Percentiles rank a stretch among this genome's conserved stretches.
phyloP scores from a whole-genome alignment of 768 basidiomycete species.

The Tylopilus sp. region DNA sequence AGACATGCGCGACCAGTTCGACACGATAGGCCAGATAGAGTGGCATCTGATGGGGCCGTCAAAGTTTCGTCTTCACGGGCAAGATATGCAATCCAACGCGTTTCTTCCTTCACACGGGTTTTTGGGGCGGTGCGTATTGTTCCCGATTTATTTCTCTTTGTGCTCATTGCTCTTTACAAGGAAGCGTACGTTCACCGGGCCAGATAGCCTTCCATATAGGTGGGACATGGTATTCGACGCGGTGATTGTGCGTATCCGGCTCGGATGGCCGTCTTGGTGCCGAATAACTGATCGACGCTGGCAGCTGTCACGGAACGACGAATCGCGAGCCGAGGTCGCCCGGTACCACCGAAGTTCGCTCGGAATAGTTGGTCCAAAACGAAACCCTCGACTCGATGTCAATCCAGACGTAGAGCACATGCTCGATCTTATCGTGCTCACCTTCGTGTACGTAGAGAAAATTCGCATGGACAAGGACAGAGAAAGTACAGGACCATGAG shows the following conservation, averaged over 20 bases:
- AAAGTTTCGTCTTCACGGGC: constrained; percentile 27
- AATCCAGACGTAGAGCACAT: constrained; percentile 20
- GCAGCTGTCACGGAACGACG: constrained; percentile 22
- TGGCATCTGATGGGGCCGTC: constrained; percentile 32
- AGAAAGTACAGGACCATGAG: background rate
- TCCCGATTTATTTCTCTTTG: background rate
- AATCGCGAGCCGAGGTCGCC: constrained; percentile 12
- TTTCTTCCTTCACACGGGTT: constrained; percentile 27
- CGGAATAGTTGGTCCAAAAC: constrained; percentile 19
- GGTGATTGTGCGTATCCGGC: constrained; percentile 15
- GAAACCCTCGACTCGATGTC: constrained; percentile 19
- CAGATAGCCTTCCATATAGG: constrained; percentile 32
- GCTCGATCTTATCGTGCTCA: constrained; percentile 27
- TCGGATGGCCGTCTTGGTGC: background rate
- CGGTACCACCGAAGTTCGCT: constrained; percentile 18
- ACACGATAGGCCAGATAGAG: constrained; percentile 31
- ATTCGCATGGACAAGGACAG: constrained; percentile 25
- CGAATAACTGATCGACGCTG: background rate
- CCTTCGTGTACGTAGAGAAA: constrained; percentile 34
- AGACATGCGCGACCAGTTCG: constrained; percentile 24
- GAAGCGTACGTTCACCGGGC: constrained; percentile 32
- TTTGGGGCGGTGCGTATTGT: constrained; percentile 14
- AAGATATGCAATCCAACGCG: constrained; percentile 21
- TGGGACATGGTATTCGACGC: constrained; percentile 26
- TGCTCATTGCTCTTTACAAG: background rate